Conservation (phyloP, 805 yeast species). For the Spathaspora girioi region DNA sequence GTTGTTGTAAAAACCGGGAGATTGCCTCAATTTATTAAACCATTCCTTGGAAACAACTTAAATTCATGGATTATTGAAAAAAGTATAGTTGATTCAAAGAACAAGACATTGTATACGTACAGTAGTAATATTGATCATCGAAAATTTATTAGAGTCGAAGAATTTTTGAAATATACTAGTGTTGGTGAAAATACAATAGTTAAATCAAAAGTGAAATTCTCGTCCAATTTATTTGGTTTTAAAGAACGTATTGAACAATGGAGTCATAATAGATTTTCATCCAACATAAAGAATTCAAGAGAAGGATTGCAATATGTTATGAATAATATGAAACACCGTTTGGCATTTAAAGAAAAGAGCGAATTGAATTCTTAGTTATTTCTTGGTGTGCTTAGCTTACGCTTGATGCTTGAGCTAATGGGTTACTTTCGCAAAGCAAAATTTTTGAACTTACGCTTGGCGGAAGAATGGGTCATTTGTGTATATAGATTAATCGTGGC, state of each 20-base stretch:
- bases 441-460: not conserved
- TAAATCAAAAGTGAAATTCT: constrained; percentile 60
- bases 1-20: constrained; percentile 76
- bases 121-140: constrained; percentile 84
- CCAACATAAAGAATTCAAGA: constrained; percentile 62
- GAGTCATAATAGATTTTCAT: constrained; percentile 68
- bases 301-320: constrained; percentile 77
- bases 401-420: not conserved
- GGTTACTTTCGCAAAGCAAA: not conserved
- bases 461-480: not conserved
- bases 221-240: constrained; percentile 65
- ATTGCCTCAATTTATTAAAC: constrained; percentile 74
- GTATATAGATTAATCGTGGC: not conserved
- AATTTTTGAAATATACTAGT: constrained; percentile 55
- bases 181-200: constrained; percentile 40
- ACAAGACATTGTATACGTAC: constrained; percentile 57
- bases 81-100: constrained; percentile 63
- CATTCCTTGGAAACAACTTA: constrained; percentile 65
- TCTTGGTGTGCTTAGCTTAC: not conserved
- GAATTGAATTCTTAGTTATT: not conserved
- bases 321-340: constrained; percentile 48
- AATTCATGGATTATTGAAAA: constrained; percentile 82
- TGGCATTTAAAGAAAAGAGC: not conserved
- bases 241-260: constrained; percentile 76
- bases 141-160: constrained; percentile 73